Evolutionary conservation across 2,329 filamentous ascomycete genomes (phyloP), one percentile per base, ranked within the genome.

Genomic region (Achaetomium macrosporum): DNA sequence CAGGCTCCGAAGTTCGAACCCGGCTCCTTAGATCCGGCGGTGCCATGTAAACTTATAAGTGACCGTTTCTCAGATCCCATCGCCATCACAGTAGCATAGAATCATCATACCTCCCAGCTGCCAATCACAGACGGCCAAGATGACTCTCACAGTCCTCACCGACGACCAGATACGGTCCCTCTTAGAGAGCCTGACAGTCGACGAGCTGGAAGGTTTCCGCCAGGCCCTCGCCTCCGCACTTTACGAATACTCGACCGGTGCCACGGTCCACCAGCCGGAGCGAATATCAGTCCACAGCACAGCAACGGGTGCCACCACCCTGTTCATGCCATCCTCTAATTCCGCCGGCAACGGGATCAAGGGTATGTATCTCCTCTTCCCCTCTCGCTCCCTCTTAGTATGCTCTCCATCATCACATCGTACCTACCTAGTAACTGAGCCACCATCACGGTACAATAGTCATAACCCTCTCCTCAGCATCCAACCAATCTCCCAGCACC

Each of bases 251-350:
- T 84, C 82, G 4, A 82, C 77, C 2, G 76, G 76, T 44, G 65
- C 69, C 35, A 63, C 76, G 3, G 73, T 78, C 51, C 75, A 83
- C 58, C 80, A 84, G 60, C 82, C 81, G 6, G 71, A 75, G 51
- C 73, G 79, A 31, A 74, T 74, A 10, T 68, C 73, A 0, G 72
- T 81, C 8, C 65, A 74, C 39, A 77, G 76, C 25, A 64, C 69
- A 1, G 66, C 65, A 0, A 78, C 76, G 15, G 75, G 75, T 39
- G 73, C 76, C 30, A 84, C 81, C 16, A 88, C 84, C 2, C 70
- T 90, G 19, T 90, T 89, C 65, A 89, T 90, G 83, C 87, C 87
- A 0, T 85, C 85, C 1, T 81, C 77, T 20, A 82, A 82, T 54
- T 78, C 79, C 0, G 67, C 71, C 8, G 81, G 80, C 29, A 83